Evolutionary conservation across 2,329 filamentous ascomycete species (phyloP), one percentile per base, ranked within the genome.

Genomic region (Cordyceps javanica): DNA sequence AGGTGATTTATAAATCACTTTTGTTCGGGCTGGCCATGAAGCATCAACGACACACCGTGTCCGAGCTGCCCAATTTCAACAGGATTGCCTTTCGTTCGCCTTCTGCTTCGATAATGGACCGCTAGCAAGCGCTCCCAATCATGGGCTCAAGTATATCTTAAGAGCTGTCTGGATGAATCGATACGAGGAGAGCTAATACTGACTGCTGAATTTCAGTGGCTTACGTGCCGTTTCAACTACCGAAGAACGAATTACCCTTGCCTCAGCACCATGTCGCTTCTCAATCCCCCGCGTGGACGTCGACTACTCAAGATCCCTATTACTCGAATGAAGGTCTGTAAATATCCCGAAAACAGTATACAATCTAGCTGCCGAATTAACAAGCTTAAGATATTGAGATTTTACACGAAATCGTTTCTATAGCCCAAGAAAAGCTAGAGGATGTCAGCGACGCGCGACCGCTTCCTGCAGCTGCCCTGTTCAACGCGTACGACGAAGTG

Each of bases 401-500:
- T 61, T 79, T 96, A 59, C 88, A 91, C 71, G 80, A 88, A 59
- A 89, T 96, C 66, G 86, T 95, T 66, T 76, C 78, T 60, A 79
- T 81, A 64, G 91, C 90, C 44, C 84, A 92, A 72, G 75, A 82
- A 41, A 79, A 89, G 30, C 77, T 84, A 55, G 75, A 81, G 46
- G 72, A 72, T 11, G 74, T 83, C 2, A 76, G 83, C 1, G 81
- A 86, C 58, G 79, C 80, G 50, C 82, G 88, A 64, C 80, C 82
- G 57, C 77, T 88, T 23, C 86, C 89, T 3, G 90, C 88, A 59
- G 85, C 86, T 67, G 90, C 90, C 10, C 80, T 96, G 19, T 95
- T 95, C 72, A 80, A 81, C 55, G 90, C 90, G 30, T 95, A 95
- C 68, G 88, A 94, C 67, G 78, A 83, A 57, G 79, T 92, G 42